Evolutionary conservation across 768 basidiomycete species (phyloP), one percentile per base, ranked within the genome.

Genomic region (Naganishia onofrii): DNA sequence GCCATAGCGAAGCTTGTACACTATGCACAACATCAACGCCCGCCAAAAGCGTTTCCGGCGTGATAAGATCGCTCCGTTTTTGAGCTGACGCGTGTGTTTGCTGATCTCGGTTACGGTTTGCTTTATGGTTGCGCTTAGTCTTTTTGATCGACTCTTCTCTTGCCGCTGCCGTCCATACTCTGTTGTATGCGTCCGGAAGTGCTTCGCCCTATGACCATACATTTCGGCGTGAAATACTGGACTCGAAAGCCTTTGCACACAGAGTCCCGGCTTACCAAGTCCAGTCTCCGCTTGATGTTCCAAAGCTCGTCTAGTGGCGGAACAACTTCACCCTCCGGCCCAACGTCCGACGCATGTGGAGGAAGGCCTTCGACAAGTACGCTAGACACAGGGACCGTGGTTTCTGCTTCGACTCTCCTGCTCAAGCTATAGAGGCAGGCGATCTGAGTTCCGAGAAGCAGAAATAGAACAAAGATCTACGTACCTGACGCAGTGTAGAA

Each of bases 401-500:
- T 68, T 34, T 72, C 69, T 17, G 69, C 69, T 52, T 34, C 64
- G 7, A 70, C 36, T 46, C 68, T 42, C 38, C 57, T 66, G 48
- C 34, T 23, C 19, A 70, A 44, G 44, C 57, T 68, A 31, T 19
- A 63, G 15, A 21, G 21, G 7, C 8, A 28, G 55, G 28, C 17
- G 38, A n/a, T 23, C 44, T 60, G 5, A 31, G 56, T 36, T 23
- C 23, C 15, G 28, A 42, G 29, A 44, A 23, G 28, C n/a, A 44
- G 38, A 0, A 4, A 46, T 23, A 12, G n/a, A 53, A 6, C 12
- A 13, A 44, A 48, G n/a, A 19, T 26, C 19, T 15, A 63, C 76
- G 26, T 31, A 79, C 79, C 75, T 76, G 58, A 79, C 71, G 54
- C 80, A 81, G 26, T 77, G 74, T 38, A 76, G 68, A 19, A 82